Conservation (phyloP, 2,329 filamentous ascomycete genomes). For the Colletotrichum spinosum region DNA sequence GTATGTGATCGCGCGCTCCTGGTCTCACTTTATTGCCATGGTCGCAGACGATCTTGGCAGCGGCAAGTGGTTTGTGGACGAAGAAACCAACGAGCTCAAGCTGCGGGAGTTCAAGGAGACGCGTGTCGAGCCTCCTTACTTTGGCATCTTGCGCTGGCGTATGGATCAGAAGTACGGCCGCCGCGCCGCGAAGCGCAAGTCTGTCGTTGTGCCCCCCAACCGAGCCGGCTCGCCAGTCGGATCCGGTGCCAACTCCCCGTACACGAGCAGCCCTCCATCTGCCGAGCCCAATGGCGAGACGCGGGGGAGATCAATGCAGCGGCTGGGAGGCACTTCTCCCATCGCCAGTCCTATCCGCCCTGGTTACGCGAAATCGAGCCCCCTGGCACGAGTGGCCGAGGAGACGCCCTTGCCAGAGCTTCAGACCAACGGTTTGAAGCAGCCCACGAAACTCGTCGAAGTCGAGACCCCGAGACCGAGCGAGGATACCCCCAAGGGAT, state of each 20-base stretch:
- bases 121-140: slow-evolving; percentile 90
- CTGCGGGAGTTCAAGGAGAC: slow-evolving; percentile 90
- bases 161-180: slow-evolving; percentile 95
- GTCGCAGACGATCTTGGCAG: slow-evolving; percentile 92
- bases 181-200: slow-evolving; percentile 65
- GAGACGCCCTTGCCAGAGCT: slow-evolving; percentile 62
- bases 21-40: slow-evolving; percentile 86
- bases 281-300: slow-evolving; percentile 67
- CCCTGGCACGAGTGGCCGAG: slow-evolving; percentile 80
- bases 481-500: slow-evolving; percentile 53
- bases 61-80: slow-evolving; percentile 91
- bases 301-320: slow-evolving; percentile 78
- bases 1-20: slow-evolving; percentile 94
- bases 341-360: slow-evolving; percentile 74
- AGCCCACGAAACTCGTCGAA: slow-evolving; percentile 64
- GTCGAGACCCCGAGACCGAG: slow-evolving; percentile 65
- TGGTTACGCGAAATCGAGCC: slow-evolving; percentile 73
- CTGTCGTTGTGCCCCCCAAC: slow-evolving; percentile 54
- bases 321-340: slow-evolving; percentile 73
- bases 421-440: slow-evolving; percentile 50
- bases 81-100: slow-evolving; percentile 92
- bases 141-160: slow-evolving; percentile 95
- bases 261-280: slow-evolving; percentile 66
- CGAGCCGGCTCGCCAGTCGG: slow-evolving; percentile 58
- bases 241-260: slow-evolving; percentile 68